These are phyloP conservation scores for Sugiyamaella boreocaroliniensis DNA, from an alignment of 805 yeast genomes.

Conservation along the genomic window DNA sequence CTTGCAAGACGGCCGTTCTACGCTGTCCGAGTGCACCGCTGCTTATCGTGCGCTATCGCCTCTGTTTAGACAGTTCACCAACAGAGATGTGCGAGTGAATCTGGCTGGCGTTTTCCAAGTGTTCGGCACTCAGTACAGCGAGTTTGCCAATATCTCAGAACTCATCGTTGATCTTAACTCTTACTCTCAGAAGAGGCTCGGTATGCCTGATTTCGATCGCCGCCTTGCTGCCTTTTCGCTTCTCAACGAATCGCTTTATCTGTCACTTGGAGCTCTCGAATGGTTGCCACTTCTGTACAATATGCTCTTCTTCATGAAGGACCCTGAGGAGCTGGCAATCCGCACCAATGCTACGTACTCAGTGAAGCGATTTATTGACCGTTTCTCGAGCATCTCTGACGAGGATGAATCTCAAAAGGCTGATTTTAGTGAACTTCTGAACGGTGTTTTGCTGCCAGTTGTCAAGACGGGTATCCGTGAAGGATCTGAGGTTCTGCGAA, in stretches of 20 bases:
- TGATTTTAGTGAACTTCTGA: constrained; percentile 38
- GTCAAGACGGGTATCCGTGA: constrained; percentile 61
- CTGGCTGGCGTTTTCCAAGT: constrained; percentile 54
- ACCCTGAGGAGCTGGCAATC: constrained; percentile 70
- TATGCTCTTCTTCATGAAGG: constrained; percentile 63
- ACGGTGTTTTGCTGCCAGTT: constrained; percentile 54
- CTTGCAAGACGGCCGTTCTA: constrained; percentile 34
- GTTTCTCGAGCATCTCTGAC: constrained; percentile 27
- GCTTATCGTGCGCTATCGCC: constrained; percentile 46
- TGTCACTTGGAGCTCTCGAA: constrained; percentile 42
- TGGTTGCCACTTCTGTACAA: constrained; percentile 78
- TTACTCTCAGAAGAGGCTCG: constrained; percentile 52
- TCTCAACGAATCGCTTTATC: constrained; percentile 52
- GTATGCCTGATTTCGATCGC: constrained; percentile 72
- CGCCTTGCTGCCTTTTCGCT: constrained; percentile 60
- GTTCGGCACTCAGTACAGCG: constrained; percentile 48
- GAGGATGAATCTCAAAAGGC: constrained; percentile 1
- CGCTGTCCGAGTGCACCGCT: constrained; percentile 13
- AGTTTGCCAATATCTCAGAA: constrained; percentile 39
- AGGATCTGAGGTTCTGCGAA: constrained; percentile 52
- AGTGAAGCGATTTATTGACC: constrained; percentile 60
- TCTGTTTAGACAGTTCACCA: constrained; percentile 53
- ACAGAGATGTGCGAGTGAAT: constrained; percentile 53
- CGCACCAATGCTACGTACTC: constrained; percentile 68
- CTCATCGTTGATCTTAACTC: constrained; percentile 66